Evolutionary conservation across 2,329 filamentous ascomycete species (phyloP), one percentile per base, ranked within the genome.

Genomic region (Tothia fuscella): DNA sequence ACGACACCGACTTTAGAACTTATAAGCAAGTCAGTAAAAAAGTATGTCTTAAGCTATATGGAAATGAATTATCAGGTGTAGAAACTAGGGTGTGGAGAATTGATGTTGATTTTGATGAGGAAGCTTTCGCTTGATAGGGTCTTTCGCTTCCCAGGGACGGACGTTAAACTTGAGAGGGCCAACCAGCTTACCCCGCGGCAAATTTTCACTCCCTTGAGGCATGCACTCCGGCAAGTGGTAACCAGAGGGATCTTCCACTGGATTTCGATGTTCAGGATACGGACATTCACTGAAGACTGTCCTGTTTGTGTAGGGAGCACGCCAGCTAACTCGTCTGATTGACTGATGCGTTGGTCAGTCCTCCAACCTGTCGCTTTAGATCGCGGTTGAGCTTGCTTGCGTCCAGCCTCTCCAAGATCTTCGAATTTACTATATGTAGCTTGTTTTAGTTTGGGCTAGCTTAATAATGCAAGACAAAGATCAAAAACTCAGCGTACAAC

Each of bases 251-350:
- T 14, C 26, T 29, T 14, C 26, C 26, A 29, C 26, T 29, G 26
- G 14, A 10, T 34, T 43, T 24, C 34, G 19, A 38, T 28, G 41
- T 17, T 38, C 31, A 17, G 31, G 44, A 25, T 32, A 46, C 34
- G 34, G 21, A 24, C 26, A 39, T 38, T n/a, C 38, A 43, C 32
- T 42, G 38, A 29, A 35, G 38, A 33, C 20, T 44, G 38, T 26
- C 46, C 44, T 45, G 16, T 40, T 43, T 47, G 47, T 26, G 41
- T 44, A 36, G 45, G 47, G 31, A 20, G 24, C 30, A 48, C 45
- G 35, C 47, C 47, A 25, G 34, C 45, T 49, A 49, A 49, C 35
- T 49, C 46, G 19, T 47, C 47, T 47, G 42, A 49, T 42, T 49
- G 26, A 29, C 26, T 29, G 26, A 29, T 29, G 44, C 32, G 38